Evolutionary conservation across 768 basidiomycete genomes (phyloP).

Genomic region (Lentinus brumalis): DNA sequence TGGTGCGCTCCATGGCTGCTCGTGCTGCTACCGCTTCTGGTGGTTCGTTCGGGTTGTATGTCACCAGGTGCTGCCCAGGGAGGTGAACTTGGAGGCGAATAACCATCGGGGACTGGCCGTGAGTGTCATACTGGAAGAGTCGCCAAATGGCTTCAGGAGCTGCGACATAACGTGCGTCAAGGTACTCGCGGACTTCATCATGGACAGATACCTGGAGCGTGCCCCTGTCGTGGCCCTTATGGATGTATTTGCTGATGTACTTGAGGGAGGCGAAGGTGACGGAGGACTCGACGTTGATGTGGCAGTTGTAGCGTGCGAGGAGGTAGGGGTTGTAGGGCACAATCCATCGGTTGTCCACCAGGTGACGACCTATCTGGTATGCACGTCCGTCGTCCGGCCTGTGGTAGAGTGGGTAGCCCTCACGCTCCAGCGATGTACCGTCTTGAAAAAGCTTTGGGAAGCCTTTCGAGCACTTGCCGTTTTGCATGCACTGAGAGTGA

Average conservation of each 20-base stretch:
- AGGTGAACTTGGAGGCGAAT: constrained; percentile 47
- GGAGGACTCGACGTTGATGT: constrained; percentile 53
- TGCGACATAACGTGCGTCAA: constrained; percentile 42
- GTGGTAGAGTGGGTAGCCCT: constrained; percentile 44
- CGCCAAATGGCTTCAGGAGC: constrained; percentile 40
- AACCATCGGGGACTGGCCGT: constrained; percentile 40
- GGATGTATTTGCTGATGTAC: constrained; percentile 51
- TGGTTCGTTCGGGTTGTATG: constrained; percentile 36
- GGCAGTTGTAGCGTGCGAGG: constrained; percentile 39
- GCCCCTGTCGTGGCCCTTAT: constrained; percentile 48
- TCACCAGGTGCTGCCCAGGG: constrained; percentile 38
- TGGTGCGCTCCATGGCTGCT: constrained; percentile 28
- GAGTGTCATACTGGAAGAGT: constrained; percentile 34
- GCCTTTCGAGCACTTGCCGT: constrained; percentile 43
- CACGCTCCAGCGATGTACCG: constrained; percentile 36
- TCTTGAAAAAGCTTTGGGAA: constrained; percentile 44
- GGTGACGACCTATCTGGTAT: constrained; percentile 20
- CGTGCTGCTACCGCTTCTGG: constrained; percentile 7
- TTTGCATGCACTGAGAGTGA: constrained; percentile 41
- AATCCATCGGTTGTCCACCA: constrained; percentile 43
- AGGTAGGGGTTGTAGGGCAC: constrained; percentile 44
- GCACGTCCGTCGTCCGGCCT: constrained; percentile 37
- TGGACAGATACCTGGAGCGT: constrained; percentile 33
- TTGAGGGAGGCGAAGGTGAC: constrained; percentile 42
- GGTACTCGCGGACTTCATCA: constrained; percentile 39